Evolutionary conservation across 148 eudicot genomes (phyloP), one percentile per base, ranked within the genome.

Genomic region (Linanthus parryae): DNA sequence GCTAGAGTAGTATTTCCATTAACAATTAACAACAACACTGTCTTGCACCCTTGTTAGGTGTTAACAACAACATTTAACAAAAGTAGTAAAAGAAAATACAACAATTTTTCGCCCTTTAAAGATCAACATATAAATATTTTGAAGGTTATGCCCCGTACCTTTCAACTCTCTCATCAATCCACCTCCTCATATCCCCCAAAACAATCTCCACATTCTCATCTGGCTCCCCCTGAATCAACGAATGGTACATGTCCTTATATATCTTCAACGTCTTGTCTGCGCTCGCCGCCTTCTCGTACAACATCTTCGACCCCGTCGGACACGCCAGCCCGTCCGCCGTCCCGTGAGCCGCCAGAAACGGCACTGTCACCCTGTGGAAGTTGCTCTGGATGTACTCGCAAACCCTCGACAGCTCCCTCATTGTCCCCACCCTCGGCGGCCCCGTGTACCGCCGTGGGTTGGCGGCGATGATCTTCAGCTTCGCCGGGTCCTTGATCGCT

Each of bases 181-280:
- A 83, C 24, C 62, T 75, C 67, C 74, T 76, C 90, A 83, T 83
- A 49, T 83, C 90, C 30, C 59, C 80, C 76, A 83, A 56, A 36
- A 83, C 90, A 33, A 73, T n/a, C 52, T 66, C 35, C 2, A 69
- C 77, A 33, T 48, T 55, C 62, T 83, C 90, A 59, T 83, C 90
- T 2, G 90, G 68, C 78, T 83, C 90, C 0, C 90, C 90, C 55
- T 83, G 90, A 38, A 83, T 76, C 72, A 83, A 61, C 7, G 82
- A 76, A 31, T 83, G 90, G 26, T 79, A 76, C 85, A 83, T 68
- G 7, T 83, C 90, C 40, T 83, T 85, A 3, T 83, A 83, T 21
- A 83, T 6, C 77, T 79, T 83, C 75, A 83, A 28, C 2, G 65
- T 52, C 69, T 83, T 83, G 56, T 83, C 90, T 21, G 29, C 48